Percentiles rank a stretch among this genome's conserved stretches.
phyloP scores from a whole-genome alignment of 768 basidiomycete species.

The Zangia roseola region DNA sequence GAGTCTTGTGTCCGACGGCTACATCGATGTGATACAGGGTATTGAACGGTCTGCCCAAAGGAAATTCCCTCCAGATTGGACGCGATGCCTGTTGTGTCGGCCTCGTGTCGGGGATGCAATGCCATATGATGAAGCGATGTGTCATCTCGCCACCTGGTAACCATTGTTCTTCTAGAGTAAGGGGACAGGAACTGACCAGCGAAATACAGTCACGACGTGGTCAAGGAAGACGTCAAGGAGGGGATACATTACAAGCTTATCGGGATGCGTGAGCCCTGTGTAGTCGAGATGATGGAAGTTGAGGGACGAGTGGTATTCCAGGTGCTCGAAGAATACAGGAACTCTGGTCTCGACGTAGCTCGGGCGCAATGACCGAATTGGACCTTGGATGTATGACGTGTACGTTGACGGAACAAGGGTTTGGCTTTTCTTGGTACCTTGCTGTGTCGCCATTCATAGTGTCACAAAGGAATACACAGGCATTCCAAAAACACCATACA shows the following conservation, averaged over 20 bases:
- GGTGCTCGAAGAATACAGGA: slow-evolving; percentile 7
- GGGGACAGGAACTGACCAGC: background rate
- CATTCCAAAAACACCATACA: background rate
- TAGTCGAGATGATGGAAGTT: slow-evolving; percentile 1
- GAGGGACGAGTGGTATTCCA: background rate
- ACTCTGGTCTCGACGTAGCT: background rate
- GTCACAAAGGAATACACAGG: background rate
- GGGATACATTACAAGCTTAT: background rate
- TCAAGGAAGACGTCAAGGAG: background rate
- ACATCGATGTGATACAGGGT: background rate
- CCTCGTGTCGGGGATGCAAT: slow-evolving; percentile 3
- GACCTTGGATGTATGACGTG: background rate
- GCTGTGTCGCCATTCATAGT: slow-evolving; percentile 12
- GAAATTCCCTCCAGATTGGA: background rate
- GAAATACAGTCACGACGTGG: background rate
- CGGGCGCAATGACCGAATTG: no score
- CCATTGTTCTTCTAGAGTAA: background rate
- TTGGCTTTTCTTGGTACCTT: background rate
- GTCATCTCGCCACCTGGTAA: background rate
- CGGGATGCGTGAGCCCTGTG: background rate
- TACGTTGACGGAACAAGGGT: slow-evolving; percentile 5
- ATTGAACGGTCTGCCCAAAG: background rate
- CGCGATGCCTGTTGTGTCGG: slow-evolving; percentile 10
- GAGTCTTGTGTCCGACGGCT: background rate
- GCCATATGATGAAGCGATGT: background rate